These are phyloP conservation scores for Delonix regia DNA, from an alignment of 306 rosid genomes.

Conservation along the genomic window DNA sequence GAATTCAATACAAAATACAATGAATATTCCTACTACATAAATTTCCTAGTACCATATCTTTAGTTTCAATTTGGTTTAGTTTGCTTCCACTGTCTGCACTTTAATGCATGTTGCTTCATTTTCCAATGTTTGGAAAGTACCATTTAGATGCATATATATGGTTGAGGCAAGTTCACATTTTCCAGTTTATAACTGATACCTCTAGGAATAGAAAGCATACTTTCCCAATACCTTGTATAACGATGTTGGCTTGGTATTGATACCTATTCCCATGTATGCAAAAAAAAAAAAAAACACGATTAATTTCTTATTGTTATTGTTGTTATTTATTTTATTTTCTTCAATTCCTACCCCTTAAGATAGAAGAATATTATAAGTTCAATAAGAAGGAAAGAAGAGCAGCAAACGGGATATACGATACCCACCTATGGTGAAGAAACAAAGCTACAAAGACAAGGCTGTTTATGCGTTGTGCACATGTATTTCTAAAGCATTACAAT, in stretches of 20 bases:
- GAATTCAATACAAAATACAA: no score
- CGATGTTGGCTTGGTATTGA: slow-evolving; percentile 99
- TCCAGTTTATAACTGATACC: slow-evolving; percentile 44
- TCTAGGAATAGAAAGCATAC: slow-evolving; percentile 55
- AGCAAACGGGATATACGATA: background rate
- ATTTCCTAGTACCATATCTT: no score
- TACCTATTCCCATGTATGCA: slow-evolving; percentile 59
- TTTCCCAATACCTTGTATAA: slow-evolving; percentile 72
- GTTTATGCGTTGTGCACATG: background rate
- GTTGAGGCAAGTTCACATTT: slow-evolving; percentile 61
- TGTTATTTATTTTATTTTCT: background rate
- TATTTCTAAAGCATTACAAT: background rate
- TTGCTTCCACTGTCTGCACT: no score
- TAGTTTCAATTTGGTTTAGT: no score
- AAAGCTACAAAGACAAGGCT: background rate
- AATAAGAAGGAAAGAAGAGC: background rate
- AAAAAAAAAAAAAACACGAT: background rate
- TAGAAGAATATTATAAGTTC: background rate
- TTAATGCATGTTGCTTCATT: no score
- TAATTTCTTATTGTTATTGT: background rate
- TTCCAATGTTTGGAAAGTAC: no score
- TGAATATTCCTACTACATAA: no score
- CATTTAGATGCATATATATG: no score
- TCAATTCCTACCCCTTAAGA: background rate
- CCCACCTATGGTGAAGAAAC: slow-evolving; percentile 6